These are phyloP conservation scores for Psilocybe tampanensis DNA, from an alignment of 768 basidiomycete species.

Conservation along the genomic window DNA sequence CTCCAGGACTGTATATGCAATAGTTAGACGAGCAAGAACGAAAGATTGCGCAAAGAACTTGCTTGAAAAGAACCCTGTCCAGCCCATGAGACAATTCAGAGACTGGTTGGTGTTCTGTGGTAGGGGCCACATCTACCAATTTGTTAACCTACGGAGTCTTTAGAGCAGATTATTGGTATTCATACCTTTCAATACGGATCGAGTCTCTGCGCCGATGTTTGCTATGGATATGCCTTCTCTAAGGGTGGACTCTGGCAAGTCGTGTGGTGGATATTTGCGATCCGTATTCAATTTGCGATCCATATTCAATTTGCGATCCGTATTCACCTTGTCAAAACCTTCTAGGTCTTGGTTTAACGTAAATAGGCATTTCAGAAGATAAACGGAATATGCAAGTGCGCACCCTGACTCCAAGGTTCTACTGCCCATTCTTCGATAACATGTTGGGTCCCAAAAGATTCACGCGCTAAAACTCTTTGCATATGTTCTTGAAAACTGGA, in stretches of 20 bases:
- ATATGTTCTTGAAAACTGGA: background rate
- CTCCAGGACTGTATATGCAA: constrained; percentile 63
- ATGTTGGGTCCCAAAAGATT: background rate
- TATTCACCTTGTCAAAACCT: background rate
- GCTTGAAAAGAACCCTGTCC: constrained; percentile 62
- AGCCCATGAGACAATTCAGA: constrained; percentile 60
- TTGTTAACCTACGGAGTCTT: background rate
- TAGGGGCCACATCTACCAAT: constrained; percentile 44
- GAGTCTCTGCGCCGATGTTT: background rate
- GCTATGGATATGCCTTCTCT: constrained; percentile 7
- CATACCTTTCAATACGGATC: constrained; percentile 13
- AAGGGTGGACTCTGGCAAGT: constrained; percentile 9
- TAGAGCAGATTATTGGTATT: background rate
- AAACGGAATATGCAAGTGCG: background rate
- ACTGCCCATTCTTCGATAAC: background rate
- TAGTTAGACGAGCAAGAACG: background rate
- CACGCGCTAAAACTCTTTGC: background rate
- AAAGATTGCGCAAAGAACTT: constrained; percentile 4
- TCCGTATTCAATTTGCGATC: too few relatives aligned
- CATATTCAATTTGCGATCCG: background rate
- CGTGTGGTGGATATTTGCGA: constrained; percentile 21
- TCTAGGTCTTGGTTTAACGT: background rate
- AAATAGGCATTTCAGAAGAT: background rate
- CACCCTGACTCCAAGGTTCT: background rate
- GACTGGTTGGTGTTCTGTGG: constrained; percentile 52